These are phyloP conservation scores for Salix brachista DNA, from an alignment of 345 rosid species.

Conservation along the genomic window DNA sequence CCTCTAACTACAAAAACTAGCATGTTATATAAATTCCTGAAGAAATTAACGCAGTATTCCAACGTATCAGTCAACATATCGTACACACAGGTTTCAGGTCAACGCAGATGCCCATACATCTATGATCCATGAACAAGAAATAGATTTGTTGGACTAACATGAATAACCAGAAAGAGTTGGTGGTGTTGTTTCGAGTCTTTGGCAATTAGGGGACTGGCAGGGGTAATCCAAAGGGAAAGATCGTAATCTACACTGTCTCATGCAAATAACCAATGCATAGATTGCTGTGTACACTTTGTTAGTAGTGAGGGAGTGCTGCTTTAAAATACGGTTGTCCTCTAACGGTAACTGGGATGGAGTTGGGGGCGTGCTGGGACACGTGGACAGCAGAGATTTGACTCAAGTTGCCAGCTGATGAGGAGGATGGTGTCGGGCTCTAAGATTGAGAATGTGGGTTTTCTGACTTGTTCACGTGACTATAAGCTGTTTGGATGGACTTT, in stretches of 20 bases:
- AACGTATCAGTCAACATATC: too few relatives aligned
- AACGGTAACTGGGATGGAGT: conserved; percentile 14
- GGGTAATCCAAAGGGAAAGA: background rate
- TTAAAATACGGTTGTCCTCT: conserved; percentile 10
- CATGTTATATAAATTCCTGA: background rate
- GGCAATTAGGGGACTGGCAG: background rate
- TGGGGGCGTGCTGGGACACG: conserved; percentile 2
- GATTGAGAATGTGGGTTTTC: conserved; percentile 5
- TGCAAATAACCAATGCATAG: background rate
- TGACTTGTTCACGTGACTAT: conserved; percentile 26
- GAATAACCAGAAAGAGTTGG: background rate
- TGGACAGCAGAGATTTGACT: conserved; percentile 15
- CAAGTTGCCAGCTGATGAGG: conserved; percentile 9
- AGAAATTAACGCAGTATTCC: too few relatives aligned
- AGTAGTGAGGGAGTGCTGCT: background rate
- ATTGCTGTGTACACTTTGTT: background rate
- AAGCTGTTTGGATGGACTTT: too few relatives aligned
- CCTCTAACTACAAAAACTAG: background rate
- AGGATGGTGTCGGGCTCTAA: background rate
- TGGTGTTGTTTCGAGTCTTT: background rate
- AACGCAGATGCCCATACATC: too few relatives aligned
- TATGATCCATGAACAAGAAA: too few relatives aligned
- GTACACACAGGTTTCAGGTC: too few relatives aligned
- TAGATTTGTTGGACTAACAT: too few relatives aligned
- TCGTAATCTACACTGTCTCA: background rate